Conservation (phyloP, 106 monocot genomes). For the Phalaenopsis equestris region DNA sequence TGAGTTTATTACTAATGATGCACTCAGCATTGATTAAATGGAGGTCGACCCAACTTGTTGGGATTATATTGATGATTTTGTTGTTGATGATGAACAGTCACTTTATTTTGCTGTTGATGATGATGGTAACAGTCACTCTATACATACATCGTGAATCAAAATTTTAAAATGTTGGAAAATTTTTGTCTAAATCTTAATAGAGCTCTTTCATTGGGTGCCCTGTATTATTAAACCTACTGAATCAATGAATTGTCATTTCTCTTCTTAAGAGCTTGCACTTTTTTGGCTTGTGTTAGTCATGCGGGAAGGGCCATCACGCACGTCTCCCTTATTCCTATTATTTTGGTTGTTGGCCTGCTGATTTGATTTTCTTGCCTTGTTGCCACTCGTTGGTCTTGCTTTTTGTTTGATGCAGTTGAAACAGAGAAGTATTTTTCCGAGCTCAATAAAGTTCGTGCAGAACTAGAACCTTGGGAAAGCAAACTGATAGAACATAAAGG, state of each 20-base stretch:
- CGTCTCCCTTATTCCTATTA: not conserved
- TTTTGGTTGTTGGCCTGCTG: not conserved
- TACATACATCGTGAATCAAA: not conserved
- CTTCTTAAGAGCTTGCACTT: not conserved
- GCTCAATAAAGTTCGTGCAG: conserved; percentile 69
- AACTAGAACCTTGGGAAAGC: conserved; percentile 96
- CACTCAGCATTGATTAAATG: not conserved
- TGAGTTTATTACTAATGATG: not conserved
- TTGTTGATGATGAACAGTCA: too few species aligned
- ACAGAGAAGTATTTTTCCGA: conserved; percentile 62
- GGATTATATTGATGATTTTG: too few species aligned
- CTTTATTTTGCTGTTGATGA: not conserved
- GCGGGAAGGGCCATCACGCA: not conserved
- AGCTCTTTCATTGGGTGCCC: not conserved
- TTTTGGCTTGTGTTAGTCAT: not conserved
- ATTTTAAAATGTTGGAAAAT: not conserved
- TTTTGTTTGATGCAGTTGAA: conserved; percentile 53
- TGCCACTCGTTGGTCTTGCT: not conserved
- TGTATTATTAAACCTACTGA: not conserved
- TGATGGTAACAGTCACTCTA: not conserved
- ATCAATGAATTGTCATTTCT: not conserved
- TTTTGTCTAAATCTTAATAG: not conserved
- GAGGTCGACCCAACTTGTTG: not conserved
- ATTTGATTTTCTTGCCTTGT: not conserved
- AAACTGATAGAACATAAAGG: conserved; percentile 93